Evolutionary conservation across 495 filamentous ascomycete species (phyloP).

Genomic region (Podospora comata): DNA sequence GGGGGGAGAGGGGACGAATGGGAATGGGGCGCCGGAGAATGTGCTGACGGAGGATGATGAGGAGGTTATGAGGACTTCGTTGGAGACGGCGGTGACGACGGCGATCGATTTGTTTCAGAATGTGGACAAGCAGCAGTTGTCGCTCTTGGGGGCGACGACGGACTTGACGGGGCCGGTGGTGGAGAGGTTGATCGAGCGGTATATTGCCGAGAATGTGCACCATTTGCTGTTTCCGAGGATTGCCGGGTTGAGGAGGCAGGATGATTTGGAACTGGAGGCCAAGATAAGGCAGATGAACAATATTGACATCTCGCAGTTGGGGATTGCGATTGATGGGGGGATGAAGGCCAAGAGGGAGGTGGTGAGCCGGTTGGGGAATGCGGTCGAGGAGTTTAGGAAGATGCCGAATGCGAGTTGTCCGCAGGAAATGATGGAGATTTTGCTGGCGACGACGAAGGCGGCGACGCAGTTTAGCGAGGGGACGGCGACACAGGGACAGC

Average conservation of each 20-base stretch:
- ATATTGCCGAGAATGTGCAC: conserved; percentile 91
- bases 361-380: conserved; percentile 64
- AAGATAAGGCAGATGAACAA: conserved; percentile 89
- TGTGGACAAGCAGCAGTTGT: conserved; percentile 93
- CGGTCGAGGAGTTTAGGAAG: conserved; percentile 85
- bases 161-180: conserved; percentile 90
- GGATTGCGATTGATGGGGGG: conserved; percentile 75
- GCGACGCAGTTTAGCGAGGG: conserved; percentile 60
- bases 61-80: conserved; percentile 73
- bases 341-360: conserved; percentile 68
- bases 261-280: conserved; percentile 87
- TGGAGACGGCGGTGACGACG: conserved; percentile 88
- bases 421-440: conserved; percentile 89
- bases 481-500: conserved; percentile 28
- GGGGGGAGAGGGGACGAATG: conserved; percentile 31
- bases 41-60: conserved; percentile 72
- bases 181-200: conserved; percentile 91
- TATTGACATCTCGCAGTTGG: conserved; percentile 92
- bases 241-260: conserved; percentile 68
- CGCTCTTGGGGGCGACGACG: conserved; percentile 85
- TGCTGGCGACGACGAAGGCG: conserved; percentile 82
- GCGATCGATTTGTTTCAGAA: conserved; percentile 94
- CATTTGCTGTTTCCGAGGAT: conserved; percentile 78
- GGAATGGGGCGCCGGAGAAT: conserved; percentile 28
- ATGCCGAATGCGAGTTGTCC: conserved; percentile 80